Evolutionary conservation across 495 filamentous ascomycete species (phyloP), one percentile per base, ranked within the genome.

Genomic region (Aspergillus bridgeri): DNA sequence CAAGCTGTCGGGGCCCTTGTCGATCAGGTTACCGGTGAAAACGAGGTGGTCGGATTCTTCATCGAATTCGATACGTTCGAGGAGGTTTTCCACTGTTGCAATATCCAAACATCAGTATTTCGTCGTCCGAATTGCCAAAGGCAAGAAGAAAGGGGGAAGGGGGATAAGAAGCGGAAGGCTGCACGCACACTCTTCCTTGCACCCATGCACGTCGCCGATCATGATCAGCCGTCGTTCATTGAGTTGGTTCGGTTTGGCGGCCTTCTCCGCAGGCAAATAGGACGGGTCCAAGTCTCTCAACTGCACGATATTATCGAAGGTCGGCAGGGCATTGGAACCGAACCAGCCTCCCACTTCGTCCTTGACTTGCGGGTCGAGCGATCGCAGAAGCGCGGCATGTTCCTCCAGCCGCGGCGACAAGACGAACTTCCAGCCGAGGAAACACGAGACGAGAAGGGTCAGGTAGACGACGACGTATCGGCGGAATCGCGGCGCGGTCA

Each of bases 181-280:
- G 42, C 50, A 75, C 81, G 45, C 68, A 85, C 83, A 76, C 54
- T 89, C 81, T 21, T 79, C 59, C 48, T 82, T 81, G 66, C 92
- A 92, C 6, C 92, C 93, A 78, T 98, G 93, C 5, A 96, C 89
- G 75, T 98, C 93, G 11, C 93, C 92, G 29, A 98, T 77, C 48
- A 97, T 66, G 8, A 98, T 73, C 21, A 98, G 75, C 49, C 85
- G 63, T 47, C 62, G 46, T 22, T n/a, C 20, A 22, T 29, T 62
- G 11, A 21, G 11, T 42, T 54, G 7, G 7, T 50, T 50, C 4
- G 44, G 18, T 47, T 50, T 38, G 23, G 56, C 25, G 23, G 47
- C 54, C 44, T 11, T 29, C 13, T n/a, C 19, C 8, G 51, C 57
- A 47, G 63, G 57, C 24, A 65, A 43, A 59, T 61, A 43, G 33